Evolutionary conservation across 2,329 filamentous ascomycete species (phyloP).

Genomic region (Scedosporium boydii): DNA sequence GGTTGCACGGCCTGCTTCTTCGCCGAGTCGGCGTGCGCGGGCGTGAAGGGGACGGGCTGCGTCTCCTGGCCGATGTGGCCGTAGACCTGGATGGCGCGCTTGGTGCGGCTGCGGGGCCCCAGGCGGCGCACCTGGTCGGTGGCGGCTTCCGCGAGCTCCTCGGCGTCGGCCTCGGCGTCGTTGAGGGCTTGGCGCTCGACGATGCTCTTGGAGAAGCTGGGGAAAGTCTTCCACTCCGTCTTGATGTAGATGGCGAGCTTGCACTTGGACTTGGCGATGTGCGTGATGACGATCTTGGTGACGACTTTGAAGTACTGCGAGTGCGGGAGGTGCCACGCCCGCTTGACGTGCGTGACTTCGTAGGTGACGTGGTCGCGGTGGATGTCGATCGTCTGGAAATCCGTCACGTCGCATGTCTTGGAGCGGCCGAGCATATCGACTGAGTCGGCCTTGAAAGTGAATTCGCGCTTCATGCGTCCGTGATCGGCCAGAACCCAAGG

Average conservation of each 20-base stretch:
- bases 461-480: conserved; percentile 64
- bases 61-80: conserved; percentile 63
- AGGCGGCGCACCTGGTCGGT: conserved; percentile 70
- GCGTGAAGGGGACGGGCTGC: conserved; percentile 52
- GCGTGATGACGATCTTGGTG: conserved; percentile 88
- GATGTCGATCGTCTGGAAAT: conserved; percentile 80
- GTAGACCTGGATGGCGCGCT: conserved; percentile 70
- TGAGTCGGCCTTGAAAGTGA: conserved; percentile 68
- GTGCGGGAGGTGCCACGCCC: conserved; percentile 77
- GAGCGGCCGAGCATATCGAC: conserved; percentile 54
- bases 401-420: conserved; percentile 55
- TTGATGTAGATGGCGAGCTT: conserved; percentile 82
- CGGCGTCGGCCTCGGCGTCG: conserved; percentile 62
- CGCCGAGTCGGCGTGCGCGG: conserved; percentile 32
- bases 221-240: conserved; percentile 73
- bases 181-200: conserved; percentile 65
- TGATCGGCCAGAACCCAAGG: conserved; percentile 70
- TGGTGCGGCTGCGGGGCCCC: conserved; percentile 63
- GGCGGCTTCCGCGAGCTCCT: conserved; percentile 65
- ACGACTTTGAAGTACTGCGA: conserved; percentile 70
- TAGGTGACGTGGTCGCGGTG: conserved; percentile 67
- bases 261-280: conserved; percentile 83
- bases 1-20: conserved; percentile 52
- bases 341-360: conserved; percentile 52
- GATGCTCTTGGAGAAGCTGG: conserved; percentile 48